These are phyloP conservation scores for Eucalyptus caleyi DNA, from an alignment of 345 rosid species.

Conservation along the genomic window DNA sequence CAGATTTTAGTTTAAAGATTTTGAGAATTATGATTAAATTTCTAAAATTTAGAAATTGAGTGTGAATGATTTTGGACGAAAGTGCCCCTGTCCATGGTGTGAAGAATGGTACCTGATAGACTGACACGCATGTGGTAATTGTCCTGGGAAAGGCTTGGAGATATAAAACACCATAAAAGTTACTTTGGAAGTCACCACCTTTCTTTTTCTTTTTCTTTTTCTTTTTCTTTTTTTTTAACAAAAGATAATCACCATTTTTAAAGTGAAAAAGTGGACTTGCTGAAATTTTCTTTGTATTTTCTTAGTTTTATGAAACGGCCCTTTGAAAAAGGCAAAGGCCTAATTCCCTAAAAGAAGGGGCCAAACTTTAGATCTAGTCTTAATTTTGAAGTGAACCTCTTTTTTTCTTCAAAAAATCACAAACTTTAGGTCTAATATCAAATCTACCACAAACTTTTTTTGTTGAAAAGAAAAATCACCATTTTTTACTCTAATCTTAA, in stretches of 20 bases:
- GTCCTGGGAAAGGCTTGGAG: too few species aligned
- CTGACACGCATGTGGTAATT: neutral
- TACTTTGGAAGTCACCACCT: neutral
- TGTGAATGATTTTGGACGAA: neutral
- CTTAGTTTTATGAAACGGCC: neutral
- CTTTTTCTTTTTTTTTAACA: neutral
- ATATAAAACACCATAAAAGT: too few species aligned
- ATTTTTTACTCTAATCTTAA: too few species aligned
- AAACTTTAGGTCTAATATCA: too few species aligned
- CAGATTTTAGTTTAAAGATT: neutral
- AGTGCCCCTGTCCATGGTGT: neutral
- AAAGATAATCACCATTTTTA: neutral
- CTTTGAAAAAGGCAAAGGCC: too few species aligned
- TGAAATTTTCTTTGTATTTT: neutral
- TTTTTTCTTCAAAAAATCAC: too few species aligned
- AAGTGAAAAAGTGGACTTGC: neutral
- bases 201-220: neutral
- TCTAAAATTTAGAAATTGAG: neutral
- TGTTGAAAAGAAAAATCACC: too few species aligned
- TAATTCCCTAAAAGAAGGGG: too few species aligned
- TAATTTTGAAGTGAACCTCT: too few species aligned
- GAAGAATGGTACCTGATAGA: neutral
- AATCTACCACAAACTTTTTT: too few species aligned
- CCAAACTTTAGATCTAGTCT: too few species aligned
- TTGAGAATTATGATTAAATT: neutral